Conservation (phyloP, 306 rosid genomes). For the Begonia peltatifolia region DNA sequence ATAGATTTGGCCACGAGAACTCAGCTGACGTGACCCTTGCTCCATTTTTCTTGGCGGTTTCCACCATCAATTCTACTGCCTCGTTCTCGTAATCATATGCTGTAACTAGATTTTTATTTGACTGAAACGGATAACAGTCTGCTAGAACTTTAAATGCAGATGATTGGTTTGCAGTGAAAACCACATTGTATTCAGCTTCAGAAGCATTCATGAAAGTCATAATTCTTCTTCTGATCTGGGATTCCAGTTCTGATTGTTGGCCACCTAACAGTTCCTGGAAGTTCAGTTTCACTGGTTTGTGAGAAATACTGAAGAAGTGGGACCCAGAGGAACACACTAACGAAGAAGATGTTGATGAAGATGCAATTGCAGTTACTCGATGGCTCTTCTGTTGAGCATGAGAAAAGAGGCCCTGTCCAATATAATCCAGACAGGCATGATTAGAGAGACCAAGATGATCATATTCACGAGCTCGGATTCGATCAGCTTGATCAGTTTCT, state of each 20-base stretch:
- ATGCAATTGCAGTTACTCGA: constrained; percentile 10
- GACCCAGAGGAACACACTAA: constrained; percentile 15
- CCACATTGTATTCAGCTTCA: constrained; percentile 47
- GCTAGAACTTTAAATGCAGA: constrained; percentile 62
- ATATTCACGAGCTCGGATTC: constrained; percentile 47
- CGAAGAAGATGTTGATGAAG: constrained; percentile 20
- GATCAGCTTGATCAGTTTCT: constrained; percentile 28
- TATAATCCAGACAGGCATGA: constrained; percentile 58
- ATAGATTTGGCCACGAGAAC: constrained; percentile 48
- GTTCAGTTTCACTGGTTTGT: constrained; percentile 46
- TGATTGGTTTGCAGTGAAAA: constrained; percentile 63
- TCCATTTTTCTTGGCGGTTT: constrained; percentile 48
- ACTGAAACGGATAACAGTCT: constrained; percentile 53
- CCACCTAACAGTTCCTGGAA: constrained; percentile 36
- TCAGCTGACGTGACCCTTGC: constrained; percentile 39
- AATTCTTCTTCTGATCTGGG: constrained; percentile 33
- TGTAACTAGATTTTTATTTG: constrained; percentile 45
- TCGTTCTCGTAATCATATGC: constrained; percentile 61
- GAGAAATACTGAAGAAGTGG: constrained; percentile 33
- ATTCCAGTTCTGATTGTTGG: constrained; percentile 48
- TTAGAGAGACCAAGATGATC: constrained; percentile 45
- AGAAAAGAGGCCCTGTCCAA: constrained; percentile 75
- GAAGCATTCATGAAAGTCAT: constrained; percentile 72
- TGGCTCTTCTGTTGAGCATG: constrained; percentile 24
- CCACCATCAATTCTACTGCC: constrained; percentile 46